These are phyloP conservation scores for Prunus dulcis DNA, from an alignment of 306 rosid genomes.

Conservation along the genomic window DNA sequence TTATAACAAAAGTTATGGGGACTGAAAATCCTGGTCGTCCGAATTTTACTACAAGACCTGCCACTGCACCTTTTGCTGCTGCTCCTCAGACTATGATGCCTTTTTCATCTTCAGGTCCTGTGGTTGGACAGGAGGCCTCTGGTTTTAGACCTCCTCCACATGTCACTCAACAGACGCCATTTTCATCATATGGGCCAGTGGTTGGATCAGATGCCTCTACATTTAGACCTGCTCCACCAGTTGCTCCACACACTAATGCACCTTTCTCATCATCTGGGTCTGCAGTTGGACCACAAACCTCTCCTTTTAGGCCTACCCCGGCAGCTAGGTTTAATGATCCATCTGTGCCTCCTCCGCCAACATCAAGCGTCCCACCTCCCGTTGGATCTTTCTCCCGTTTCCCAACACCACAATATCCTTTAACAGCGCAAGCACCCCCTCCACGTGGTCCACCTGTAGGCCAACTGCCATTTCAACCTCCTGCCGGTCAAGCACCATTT, in stretches of 20 bases:
- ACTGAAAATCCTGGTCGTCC: conserved; percentile 81
- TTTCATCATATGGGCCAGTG: conserved; percentile 65
- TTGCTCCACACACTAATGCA: conserved; percentile 37
- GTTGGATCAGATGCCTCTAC: conserved; percentile 61
- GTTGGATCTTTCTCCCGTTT: conserved; percentile 54
- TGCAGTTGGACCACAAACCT: conserved; percentile 44
- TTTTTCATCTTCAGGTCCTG: conserved; percentile 71
- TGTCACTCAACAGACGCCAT: conserved; percentile 56
- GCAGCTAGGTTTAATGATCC: conserved; percentile 74
- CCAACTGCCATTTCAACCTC: conserved; percentile 47
- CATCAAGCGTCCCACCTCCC: conserved; percentile 44
- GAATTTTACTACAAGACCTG: conserved; percentile 63
- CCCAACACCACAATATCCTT: conserved; percentile 52
- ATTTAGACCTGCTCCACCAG: conserved; percentile 51
- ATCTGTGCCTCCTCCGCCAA: conserved; percentile 60
- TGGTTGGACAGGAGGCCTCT: conserved; percentile 58
- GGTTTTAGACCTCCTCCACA: conserved; percentile 55
- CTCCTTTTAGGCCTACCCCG: conserved; percentile 60
- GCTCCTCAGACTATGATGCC: conserved; percentile 54
- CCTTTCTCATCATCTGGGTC: conserved; percentile 51
- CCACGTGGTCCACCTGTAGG: conserved; percentile 45
- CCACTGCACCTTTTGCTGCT: conserved; percentile 53
- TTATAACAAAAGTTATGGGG: conserved; percentile 54
- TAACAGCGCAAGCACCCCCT: conserved; percentile 42
- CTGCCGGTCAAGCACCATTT: conserved; percentile 42